A percentile compares a stretch with the other conserved stretches of the same genome.
These are phyloP conservation scores for Paraleonurus japonicus DNA, from an alignment of 257 asterid genomes.

Conservation along the genomic window DNA sequence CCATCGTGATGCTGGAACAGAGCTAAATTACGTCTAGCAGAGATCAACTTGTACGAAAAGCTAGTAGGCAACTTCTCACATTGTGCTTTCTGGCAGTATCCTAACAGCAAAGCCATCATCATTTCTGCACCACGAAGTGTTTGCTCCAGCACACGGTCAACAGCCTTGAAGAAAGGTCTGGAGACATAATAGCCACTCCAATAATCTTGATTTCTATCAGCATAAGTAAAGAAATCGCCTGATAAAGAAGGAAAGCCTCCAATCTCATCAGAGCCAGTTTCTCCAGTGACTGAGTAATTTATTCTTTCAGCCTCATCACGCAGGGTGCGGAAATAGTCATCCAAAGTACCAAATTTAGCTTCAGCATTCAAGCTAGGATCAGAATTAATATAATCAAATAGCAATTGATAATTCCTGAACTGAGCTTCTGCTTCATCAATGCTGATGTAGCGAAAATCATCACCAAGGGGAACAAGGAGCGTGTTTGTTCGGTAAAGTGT, in stretches of 20 bases:
- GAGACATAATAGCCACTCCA: conserved; percentile 99
- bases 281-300: conserved; percentile 68
- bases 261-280: conserved; percentile 81
- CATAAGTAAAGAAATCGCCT: conserved; percentile 94
- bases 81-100: conserved; percentile 78
- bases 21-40: conserved; percentile 95
- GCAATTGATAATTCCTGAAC: conserved; percentile 86
- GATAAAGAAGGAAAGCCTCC: conserved; percentile 93
- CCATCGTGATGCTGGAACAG: conserved; percentile 99
- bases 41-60: conserved; percentile 76
- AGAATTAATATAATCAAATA: conserved; percentile 88
- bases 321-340: conserved; percentile 78
- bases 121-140: conserved; percentile 93
- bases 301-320: conserved; percentile 85
- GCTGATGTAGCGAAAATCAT: conserved; percentile 93
- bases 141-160: conserved; percentile 92
- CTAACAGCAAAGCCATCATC: conserved; percentile 88
- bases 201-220: conserved; percentile 92
- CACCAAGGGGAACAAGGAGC: conserved; percentile 96
- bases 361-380: conserved; percentile 88
- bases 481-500: conserved; percentile 93
- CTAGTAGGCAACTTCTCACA: conserved; percentile 88
- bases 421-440: conserved; percentile 99
- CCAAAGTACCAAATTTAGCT: conserved; percentile 91
- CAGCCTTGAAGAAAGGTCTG: conserved; percentile 97